These are phyloP conservation scores for Geum urbanum DNA, from an alignment of 306 rosid species.

Conservation along the genomic window DNA sequence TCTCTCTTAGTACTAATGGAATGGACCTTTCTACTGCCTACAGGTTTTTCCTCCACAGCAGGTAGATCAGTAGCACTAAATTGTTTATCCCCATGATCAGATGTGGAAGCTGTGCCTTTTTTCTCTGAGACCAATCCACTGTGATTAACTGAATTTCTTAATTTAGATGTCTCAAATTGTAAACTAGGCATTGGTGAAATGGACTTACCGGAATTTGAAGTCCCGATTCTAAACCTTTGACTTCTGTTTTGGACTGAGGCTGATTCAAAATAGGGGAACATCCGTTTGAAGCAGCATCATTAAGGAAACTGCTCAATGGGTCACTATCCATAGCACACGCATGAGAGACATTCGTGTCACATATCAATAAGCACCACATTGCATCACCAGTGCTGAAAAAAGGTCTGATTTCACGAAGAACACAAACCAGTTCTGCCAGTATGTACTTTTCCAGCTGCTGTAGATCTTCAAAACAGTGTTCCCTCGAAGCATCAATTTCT, in stretches of 20 bases:
- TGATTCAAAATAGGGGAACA: constrained; percentile 39
- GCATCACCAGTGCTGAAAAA: constrained; percentile 89
- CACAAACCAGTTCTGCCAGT: constrained; percentile 84
- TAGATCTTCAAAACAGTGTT: constrained; percentile 69
- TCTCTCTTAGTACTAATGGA: constrained; percentile 65
- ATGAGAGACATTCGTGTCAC: constrained; percentile 83
- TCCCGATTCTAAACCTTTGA: constrained; percentile 47
- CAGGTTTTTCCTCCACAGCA: constrained; percentile 49
- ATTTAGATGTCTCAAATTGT: constrained; percentile 39
- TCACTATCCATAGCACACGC: constrained; percentile 82
- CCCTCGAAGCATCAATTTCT: constrained; percentile 73
- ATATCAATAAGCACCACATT: constrained; percentile 83
- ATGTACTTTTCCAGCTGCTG: constrained; percentile 79
- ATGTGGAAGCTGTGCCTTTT: constrained; percentile 38
- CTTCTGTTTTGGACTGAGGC: constrained; percentile 43
- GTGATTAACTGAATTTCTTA: constrained; percentile 36
- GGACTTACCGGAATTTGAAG: constrained; percentile 48
- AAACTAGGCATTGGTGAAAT: constrained; percentile 37
- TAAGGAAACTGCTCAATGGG: constrained; percentile 37
- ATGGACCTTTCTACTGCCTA: constrained; percentile 50
- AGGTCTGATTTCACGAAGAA: constrained; percentile 84
- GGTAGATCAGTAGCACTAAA: constrained; percentile 39
- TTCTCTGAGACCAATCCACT: constrained; percentile 40
- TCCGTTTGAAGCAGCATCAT: constrained; percentile 38
- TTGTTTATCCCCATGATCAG: constrained; percentile 41